These are phyloP conservation scores for Colletotrichum abscissum DNA, from an alignment of 2,329 filamentous ascomycete species.

Conservation along the genomic window DNA sequence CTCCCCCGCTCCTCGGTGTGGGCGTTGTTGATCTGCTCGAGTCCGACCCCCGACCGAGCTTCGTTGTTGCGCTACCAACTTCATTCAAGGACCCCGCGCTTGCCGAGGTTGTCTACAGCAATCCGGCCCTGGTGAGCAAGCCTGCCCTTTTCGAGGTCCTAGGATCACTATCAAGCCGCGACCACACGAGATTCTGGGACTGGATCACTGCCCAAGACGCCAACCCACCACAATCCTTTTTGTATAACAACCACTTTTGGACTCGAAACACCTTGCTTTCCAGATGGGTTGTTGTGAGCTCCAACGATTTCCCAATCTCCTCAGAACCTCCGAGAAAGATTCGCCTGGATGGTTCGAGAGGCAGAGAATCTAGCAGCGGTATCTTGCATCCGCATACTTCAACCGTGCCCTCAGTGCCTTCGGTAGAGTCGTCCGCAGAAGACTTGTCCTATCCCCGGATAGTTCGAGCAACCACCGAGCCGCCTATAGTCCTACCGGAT, in stretches of 20 bases:
- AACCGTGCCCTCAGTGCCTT: not conserved
- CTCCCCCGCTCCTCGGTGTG: constrained; percentile 38
- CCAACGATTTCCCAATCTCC: constrained; percentile 48
- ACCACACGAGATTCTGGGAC: constrained; percentile 50
- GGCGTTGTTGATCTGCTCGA: constrained; percentile 53
- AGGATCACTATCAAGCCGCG: constrained; percentile 43
- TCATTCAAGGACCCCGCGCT: constrained; percentile 30
- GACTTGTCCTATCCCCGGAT: constrained; percentile 38
- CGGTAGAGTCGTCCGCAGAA: constrained; percentile 14
- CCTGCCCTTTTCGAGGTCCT: constrained; percentile 46
- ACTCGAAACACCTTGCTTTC: constrained; percentile 48
- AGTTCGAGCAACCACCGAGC: constrained; percentile 45
- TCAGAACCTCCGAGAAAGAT: constrained; percentile 47
- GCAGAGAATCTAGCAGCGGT: constrained; percentile 26
- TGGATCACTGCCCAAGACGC: constrained; percentile 47
- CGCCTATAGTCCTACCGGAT: constrained; percentile 46
- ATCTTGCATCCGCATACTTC: constrained; percentile 13
- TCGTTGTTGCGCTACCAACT: constrained; percentile 45
- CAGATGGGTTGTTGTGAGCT: constrained; percentile 52
- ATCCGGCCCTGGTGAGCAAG: constrained; percentile 48
- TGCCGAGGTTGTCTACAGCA: constrained; percentile 46
- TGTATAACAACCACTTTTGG: constrained; percentile 49
- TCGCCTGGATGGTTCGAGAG: constrained; percentile 40
- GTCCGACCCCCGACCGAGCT: constrained; percentile 54
- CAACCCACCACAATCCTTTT: constrained; percentile 41